Evolutionary conservation across 1,284 basidiomycete genomes (phyloP), one percentile per base, ranked within the genome.

Genomic region (Neolentinus lepideus): DNA sequence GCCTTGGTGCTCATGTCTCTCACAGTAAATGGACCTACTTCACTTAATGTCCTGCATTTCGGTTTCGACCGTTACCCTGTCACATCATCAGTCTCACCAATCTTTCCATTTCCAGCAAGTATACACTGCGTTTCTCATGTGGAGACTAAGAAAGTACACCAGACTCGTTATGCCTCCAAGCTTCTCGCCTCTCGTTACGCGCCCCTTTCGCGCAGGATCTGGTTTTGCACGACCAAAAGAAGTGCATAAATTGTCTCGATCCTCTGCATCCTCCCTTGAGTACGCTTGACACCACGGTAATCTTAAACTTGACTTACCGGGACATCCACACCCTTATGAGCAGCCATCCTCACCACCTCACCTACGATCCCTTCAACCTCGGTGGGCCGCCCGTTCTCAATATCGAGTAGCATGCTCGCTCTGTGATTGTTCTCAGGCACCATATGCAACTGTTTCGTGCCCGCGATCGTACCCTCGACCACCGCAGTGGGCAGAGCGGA

Each of bases 291-390:
- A 22, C 45, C 10, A 21, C n/a, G n/a, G n/a, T n/a, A n/a, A n/a
- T n/a, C 51, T 14, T 50, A 24, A n/a, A 57, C 16, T 24, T 9
- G 16, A 69, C 80, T 70, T 59, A 84, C 83, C 31, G 83, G 84
- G 36, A 82, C 67, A 4, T 71, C 64, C 2, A 86, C 74, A 1
- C 69, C 69, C 38, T 68, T 66, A 47, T 72, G 69, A 58, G 67
- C 71, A 0, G 79, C 85, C 66, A 80, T 70, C 38, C 77, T 69
- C 11, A 85, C 75, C 1, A 84, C 77, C 52, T 83, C 79, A 0
- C 85, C 84, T 12, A 85, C 62, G 56, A 87, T 83, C 16, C 75
- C 82, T 62, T 86, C 84, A 0, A 87, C 77, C 66, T 88, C 85
- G 57, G 86, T 78, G 9, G 85, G 83, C 45, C 71, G 70, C 2